Evolutionary conservation across 1,284 basidiomycete genomes (phyloP).

Genomic region (Porphyrellus sp.): DNA sequence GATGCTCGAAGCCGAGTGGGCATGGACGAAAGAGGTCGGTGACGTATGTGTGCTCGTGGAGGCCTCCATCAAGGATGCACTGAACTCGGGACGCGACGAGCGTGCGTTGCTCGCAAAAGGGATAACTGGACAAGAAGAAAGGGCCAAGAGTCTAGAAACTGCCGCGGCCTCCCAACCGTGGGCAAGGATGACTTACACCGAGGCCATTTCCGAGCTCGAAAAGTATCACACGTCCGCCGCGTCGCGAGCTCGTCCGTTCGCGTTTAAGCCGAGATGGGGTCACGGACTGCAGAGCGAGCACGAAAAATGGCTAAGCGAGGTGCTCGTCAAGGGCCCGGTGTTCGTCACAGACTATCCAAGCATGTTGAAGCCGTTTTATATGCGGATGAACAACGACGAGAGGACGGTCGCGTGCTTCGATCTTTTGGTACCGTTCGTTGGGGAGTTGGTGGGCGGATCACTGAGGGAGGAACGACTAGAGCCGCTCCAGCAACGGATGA

Average conservation of each 20-base stretch:
- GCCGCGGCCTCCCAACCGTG: conserved; percentile 46
- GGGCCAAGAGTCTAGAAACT: conserved; percentile 29
- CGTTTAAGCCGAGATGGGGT: conserved; percentile 68
- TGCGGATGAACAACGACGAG: conserved; percentile 60
- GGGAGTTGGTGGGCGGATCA: conserved; percentile 91
- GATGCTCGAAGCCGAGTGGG: conserved; percentile 96
- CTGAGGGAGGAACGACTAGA: conserved; percentile 82
- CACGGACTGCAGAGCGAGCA: conserved; percentile 81
- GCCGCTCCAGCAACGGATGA: conserved; percentile 54
- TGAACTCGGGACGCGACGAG: conserved; percentile 33
- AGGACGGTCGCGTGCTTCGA: conserved; percentile 91
- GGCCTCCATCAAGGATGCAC: conserved; percentile 51
- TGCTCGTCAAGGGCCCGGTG: conserved; percentile 67
- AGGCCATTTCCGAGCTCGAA: conserved; percentile 66
- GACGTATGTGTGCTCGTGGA: conserved; percentile 76
- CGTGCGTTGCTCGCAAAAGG: conserved; percentile 42
- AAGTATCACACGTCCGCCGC: conserved; percentile 33
- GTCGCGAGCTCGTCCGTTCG: conserved; percentile 41
- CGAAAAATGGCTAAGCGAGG: conserved; percentile 84
- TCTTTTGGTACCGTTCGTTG: conserved; percentile 82
- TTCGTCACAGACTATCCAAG: conserved; percentile 92
- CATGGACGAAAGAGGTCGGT: conserved; percentile 49
- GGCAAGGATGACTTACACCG: conserved; percentile 78
- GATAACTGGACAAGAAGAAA: conserved; percentile 27
- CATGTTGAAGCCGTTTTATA: conserved; percentile 91